These are phyloP conservation scores for Rhodomyrtus tomentosa DNA, from an alignment of 345 rosid species.

Conservation along the genomic window DNA sequence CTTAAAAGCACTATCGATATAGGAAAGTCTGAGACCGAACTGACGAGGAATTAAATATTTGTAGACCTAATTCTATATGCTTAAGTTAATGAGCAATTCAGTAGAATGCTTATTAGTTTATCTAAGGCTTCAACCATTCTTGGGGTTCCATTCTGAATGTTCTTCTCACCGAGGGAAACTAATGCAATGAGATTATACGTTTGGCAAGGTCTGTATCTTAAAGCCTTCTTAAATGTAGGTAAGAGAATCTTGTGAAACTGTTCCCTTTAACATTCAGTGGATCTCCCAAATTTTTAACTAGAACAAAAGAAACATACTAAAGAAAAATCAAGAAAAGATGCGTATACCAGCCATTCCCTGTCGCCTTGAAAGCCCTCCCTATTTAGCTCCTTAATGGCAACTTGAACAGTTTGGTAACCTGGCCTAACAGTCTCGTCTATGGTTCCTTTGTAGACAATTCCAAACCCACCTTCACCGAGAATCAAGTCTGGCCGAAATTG, in stretches of 20 bases:
- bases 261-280: neutral
- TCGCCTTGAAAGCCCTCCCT: conserved; percentile 94
- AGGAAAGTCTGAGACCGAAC: neutral
- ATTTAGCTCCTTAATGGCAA: conserved; percentile 90
- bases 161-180: neutral
- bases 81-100: neutral
- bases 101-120: neutral
- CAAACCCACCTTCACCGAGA: conserved; percentile 96
- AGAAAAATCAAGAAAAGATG: neutral
- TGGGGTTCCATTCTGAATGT: neutral
- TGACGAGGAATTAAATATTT: neutral
- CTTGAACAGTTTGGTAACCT: conserved; percentile 46
- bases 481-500: conserved; percentile 74
- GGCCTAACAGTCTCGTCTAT: conserved; percentile 54
- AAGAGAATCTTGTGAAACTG: neutral
- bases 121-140: neutral
- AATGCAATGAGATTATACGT: neutral
- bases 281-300: neutral
- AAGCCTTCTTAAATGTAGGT: neutral
- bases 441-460: conserved; percentile 82
- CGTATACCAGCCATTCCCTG: conserved; percentile 93
- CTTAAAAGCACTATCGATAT: neutral
- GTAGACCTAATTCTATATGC: neutral
- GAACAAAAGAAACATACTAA: neutral
- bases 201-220: neutral